Evolutionary conservation across 73 alveolate species (phyloP).

Genomic region (Stentor coeruleus): DNA sequence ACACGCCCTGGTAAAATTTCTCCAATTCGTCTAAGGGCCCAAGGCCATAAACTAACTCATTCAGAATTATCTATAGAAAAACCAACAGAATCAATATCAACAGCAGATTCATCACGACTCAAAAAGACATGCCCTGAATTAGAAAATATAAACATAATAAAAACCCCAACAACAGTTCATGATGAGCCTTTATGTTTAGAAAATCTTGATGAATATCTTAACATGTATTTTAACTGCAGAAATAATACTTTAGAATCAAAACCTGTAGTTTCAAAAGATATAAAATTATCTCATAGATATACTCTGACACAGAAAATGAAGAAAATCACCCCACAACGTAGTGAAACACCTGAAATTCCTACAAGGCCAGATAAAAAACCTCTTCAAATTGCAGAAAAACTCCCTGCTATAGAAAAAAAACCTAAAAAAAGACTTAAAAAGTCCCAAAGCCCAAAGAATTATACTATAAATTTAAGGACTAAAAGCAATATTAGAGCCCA

Average conservation of each 20-base stretch:
- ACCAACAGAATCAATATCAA: neutral
- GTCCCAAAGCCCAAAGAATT: too few species aligned
- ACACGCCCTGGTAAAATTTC: neutral
- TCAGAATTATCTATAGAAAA: neutral
- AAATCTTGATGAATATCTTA: neutral
- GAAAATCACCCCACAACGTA: neutral
- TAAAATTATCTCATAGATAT: neutral
- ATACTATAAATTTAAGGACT: too few species aligned
- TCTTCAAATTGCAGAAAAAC: conserved; percentile 1
- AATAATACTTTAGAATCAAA: neutral
- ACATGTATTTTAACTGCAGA: neutral
- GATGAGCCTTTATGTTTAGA: neutral
- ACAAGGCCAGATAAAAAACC: neutral
- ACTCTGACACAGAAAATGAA: neutral
- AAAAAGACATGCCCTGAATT: neutral
- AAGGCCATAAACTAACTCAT: too few species aligned
- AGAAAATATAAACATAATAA: neutral
- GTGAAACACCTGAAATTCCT: neutral
- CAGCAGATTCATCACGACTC: neutral
- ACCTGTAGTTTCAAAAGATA: neutral
- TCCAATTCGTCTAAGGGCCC: neutral
- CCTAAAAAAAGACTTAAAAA: too few species aligned
- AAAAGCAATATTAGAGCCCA: too few species aligned
- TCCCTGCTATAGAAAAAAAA: neutral
- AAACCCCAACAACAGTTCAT: neutral